Evolutionary conservation across 1,139 yeast species (phyloP).

Genomic region (Lodderomyces theae): DNA sequence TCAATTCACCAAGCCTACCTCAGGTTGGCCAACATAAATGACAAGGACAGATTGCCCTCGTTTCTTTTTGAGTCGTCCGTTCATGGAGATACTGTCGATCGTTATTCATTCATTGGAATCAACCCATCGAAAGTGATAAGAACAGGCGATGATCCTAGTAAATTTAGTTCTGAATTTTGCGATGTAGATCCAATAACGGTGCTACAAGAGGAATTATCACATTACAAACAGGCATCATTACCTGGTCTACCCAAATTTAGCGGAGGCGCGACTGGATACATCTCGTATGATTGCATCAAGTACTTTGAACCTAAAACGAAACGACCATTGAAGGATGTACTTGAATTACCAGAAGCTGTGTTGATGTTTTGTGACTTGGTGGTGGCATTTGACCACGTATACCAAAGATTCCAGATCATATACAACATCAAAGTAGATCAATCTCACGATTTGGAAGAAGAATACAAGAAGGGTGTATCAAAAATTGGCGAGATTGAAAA

Average conservation of each 20-base stretch:
- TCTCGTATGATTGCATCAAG: constrained; percentile 93
- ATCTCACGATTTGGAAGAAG: constrained; percentile 39
- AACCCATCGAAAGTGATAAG: constrained; percentile 76
- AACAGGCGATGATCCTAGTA: constrained; percentile 57
- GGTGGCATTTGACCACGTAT: constrained; percentile 91
- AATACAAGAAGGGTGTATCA: constrained; percentile 54
- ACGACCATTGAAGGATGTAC: constrained; percentile 70
- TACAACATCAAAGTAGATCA: constrained; percentile 63
- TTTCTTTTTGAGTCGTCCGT: constrained; percentile 85
- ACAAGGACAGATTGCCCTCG: constrained; percentile 57
- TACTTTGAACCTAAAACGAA: constrained; percentile 92
- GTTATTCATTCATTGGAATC: constrained; percentile 88
- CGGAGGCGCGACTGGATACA: constrained; percentile 96
- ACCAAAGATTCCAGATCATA: constrained; percentile 85
- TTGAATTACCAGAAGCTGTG: constrained; percentile 85
- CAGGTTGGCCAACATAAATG: constrained; percentile 72
- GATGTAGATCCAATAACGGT: constrained; percentile 73
- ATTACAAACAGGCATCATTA: constrained; percentile 64
- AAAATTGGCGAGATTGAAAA: constrained; percentile 59
- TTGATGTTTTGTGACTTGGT: constrained; percentile 88
- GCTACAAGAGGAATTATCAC: constrained; percentile 68
- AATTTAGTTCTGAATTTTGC: constrained; percentile 33
- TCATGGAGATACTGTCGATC: constrained; percentile 83
- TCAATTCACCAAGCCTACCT: constrained; percentile 91
- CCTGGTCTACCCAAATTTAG: constrained; percentile 83